Evolutionary conservation across 768 basidiomycete species (phyloP).

Genomic region (Serendipita sp.): DNA sequence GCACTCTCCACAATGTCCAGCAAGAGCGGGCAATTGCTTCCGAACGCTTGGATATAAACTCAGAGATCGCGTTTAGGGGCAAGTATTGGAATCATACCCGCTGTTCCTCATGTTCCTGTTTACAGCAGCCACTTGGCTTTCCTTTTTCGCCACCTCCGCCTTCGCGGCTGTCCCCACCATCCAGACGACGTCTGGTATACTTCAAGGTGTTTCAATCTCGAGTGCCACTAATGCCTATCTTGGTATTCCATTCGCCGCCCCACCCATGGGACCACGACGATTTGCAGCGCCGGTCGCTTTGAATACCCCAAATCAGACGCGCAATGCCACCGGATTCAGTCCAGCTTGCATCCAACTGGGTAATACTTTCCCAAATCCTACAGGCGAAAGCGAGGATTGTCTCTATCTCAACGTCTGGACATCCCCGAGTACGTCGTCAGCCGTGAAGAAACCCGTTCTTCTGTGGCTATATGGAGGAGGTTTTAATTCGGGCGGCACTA

Average conservation of each 20-base stretch:
- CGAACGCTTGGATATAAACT: no score
- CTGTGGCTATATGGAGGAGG: no score
- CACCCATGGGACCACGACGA: conserved; percentile 39
- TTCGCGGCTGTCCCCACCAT: no score
- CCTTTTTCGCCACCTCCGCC: no score
- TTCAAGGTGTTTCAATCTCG: not conserved
- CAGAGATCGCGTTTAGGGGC: no score
- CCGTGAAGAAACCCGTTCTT: no score
- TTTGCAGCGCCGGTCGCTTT: conserved; percentile 41
- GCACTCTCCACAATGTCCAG: no score
- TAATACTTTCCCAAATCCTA: conserved; percentile 16
- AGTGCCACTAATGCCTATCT: conserved; percentile 30
- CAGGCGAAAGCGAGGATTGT: conserved; percentile 17
- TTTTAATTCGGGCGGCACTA: no score
- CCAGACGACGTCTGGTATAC: not conserved
- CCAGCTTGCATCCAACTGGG: conserved; percentile 18
- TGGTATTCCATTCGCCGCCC: conserved; percentile 43
- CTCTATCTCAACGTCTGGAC: conserved; percentile 17
- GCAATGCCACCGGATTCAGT: conserved; percentile 15
- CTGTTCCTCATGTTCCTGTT: no score
- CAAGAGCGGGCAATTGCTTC: no score
- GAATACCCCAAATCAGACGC: conserved; percentile 13
- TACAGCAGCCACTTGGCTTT: no score
- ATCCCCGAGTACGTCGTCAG: conserved; percentile 15
- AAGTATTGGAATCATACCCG: no score